phyloP scores from a whole-genome alignment of 768 basidiomycete genomes.

The Lactarius sp. region DNA sequence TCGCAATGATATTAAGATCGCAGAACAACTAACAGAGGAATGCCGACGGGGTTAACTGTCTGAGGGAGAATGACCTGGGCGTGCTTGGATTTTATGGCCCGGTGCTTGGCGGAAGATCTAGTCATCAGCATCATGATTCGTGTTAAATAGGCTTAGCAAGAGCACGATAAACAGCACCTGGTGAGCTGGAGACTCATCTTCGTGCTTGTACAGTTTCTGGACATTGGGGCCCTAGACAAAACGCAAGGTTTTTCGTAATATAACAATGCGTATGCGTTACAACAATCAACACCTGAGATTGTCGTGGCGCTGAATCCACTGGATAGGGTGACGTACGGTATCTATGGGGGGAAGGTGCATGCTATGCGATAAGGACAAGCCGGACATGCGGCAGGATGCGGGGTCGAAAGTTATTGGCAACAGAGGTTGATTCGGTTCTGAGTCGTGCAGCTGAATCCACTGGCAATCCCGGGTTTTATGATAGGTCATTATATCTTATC shows the following conservation, averaged over 20 bases:
- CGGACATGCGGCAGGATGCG: slow-evolving; percentile 26
- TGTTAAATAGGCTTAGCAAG: neutral
- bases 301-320: slow-evolving; percentile 21
- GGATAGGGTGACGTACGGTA: slow-evolving; percentile 34
- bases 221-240: slow-evolving; percentile 60
- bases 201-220: slow-evolving; percentile 63
- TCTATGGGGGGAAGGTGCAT: slow-evolving; percentile 38
- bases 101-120: slow-evolving; percentile 73
- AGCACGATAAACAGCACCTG: slow-evolving; percentile 41
- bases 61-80: slow-evolving; percentile 45
- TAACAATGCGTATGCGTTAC: slow-evolving; percentile 18
- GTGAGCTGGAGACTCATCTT: slow-evolving; percentile 86
- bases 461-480: neutral
- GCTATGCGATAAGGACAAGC: neutral
- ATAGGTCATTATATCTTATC: neutral
- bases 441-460: too few relatives aligned
- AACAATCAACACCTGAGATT: slow-evolving; percentile 26
- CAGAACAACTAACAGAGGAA: neutral
- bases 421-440: neutral
- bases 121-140: neutral
- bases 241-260: neutral
- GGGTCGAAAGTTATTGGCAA: neutral
- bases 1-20: neutral
- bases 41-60: slow-evolving; percentile 62
- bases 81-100: slow-evolving; percentile 61